phyloP scores from a whole-genome alignment of 2,329 filamentous ascomycete genomes.

The Boeremia lycopersici region DNA sequence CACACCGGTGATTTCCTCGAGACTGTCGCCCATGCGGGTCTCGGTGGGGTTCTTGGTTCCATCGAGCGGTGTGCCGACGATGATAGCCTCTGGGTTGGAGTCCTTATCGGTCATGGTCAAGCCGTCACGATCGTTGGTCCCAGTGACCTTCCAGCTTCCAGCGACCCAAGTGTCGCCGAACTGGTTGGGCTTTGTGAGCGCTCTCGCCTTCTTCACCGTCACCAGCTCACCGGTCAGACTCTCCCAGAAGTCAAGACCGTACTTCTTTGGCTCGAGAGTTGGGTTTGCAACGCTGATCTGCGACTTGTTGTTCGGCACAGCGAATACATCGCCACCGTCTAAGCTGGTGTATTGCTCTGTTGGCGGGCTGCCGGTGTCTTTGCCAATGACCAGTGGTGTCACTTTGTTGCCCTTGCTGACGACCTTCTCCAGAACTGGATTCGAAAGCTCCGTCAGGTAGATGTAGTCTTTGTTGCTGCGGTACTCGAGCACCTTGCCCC shows the following conservation, averaged over 20 bases:
- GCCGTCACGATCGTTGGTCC: conserved; percentile 67
- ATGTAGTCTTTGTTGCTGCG: conserved; percentile 63
- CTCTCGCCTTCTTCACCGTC: conserved; percentile 63
- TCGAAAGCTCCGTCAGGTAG: conserved; percentile 67
- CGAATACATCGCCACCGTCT: conserved; percentile 70
- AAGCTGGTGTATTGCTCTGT: conserved; percentile 66
- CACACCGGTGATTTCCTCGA: conserved; percentile 72
- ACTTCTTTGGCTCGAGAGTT: conserved; percentile 63
- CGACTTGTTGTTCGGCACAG: conserved; percentile 65
- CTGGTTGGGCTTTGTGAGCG: conserved; percentile 65
- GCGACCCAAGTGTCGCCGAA: conserved; percentile 73
- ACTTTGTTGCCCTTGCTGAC: conserved; percentile 62
- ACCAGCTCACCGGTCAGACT: conserved; percentile 71
- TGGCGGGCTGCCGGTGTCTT: conserved; percentile 63
- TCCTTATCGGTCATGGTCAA: conserved; percentile 67
- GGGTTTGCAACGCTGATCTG: conserved; percentile 66
- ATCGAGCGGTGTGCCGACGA: conserved; percentile 69
- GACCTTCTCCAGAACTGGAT: conserved; percentile 60
- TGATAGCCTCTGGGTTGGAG: conserved; percentile 72
- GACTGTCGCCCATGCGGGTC: conserved; percentile 68
- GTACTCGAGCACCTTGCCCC: conserved; percentile 66
- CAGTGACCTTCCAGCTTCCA: conserved; percentile 68
- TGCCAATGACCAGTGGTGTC: conserved; percentile 65
- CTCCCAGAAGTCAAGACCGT: conserved; percentile 78
- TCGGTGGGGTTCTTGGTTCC: conserved; percentile 64